Conservation (phyloP, 495 filamentous ascomycete species). For the Apiosordaria backusii region DNA sequence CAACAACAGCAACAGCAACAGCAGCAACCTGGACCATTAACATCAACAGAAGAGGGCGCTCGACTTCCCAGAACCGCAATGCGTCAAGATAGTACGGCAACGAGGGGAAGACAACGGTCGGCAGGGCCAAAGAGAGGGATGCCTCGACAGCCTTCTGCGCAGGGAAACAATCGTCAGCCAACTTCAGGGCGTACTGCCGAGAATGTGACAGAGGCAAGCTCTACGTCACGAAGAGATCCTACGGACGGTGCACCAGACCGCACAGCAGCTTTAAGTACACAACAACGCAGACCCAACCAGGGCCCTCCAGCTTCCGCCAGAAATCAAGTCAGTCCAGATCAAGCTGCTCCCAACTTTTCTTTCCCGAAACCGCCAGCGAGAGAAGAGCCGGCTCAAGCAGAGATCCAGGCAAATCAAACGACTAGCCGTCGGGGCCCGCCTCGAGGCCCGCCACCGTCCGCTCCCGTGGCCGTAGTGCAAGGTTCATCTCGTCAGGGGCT, state of each 20-base stretch:
- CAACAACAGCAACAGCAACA: background rate
- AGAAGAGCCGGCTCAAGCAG: background rate
- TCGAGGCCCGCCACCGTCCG: background rate
- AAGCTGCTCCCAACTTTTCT: constrained; percentile 10
- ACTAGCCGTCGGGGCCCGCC: background rate
- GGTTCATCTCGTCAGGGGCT: background rate
- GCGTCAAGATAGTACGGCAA: background rate
- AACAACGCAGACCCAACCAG: background rate
- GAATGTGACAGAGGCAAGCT: background rate
- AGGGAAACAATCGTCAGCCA: background rate
- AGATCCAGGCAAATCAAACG: background rate
- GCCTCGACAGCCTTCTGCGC: background rate
- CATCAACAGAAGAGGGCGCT: background rate
- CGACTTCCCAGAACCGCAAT: background rate
- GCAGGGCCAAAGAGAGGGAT: background rate
- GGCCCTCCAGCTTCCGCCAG: background rate
- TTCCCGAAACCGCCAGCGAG: background rate
- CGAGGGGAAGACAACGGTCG: background rate
- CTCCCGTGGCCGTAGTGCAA: background rate
- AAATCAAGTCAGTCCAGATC: background rate
- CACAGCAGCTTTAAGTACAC: background rate
- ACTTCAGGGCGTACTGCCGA: background rate
- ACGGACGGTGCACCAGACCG: background rate
- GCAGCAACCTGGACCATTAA: background rate
- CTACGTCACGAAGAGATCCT: background rate